Evolutionary conservation across 2,329 filamentous ascomycete species (phyloP).

Genomic region (Didymella pinodella): DNA sequence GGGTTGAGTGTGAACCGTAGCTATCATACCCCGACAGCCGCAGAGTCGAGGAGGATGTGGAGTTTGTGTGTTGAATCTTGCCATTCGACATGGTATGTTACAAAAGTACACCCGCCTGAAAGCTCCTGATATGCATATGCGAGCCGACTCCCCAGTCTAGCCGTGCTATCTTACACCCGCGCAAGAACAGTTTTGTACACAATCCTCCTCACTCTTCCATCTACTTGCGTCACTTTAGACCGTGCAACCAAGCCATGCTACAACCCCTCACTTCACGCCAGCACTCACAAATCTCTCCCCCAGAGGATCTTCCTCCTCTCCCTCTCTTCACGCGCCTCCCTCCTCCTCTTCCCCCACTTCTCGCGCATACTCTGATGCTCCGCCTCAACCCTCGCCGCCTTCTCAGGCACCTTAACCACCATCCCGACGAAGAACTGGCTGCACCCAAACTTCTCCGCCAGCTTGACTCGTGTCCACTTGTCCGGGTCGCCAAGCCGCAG

Average conservation of each 20-base stretch:
- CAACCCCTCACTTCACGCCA: not conserved
- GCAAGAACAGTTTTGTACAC: constrained; percentile 20
- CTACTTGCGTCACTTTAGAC: not conserved
- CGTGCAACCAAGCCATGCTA: not conserved
- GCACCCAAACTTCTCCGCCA: constrained; percentile 70
- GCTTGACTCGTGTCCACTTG: constrained; percentile 65
- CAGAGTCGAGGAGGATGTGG: not conserved
- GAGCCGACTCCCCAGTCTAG: not conserved
- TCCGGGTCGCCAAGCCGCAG: constrained; percentile 64
- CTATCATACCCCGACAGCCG: not conserved
- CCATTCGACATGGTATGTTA: constrained; percentile 19
- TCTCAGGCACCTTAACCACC: constrained; percentile 59
- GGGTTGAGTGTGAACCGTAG: not conserved
- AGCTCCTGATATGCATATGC: constrained; percentile 23
- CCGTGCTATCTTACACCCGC: constrained; percentile 21
- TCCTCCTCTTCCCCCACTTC: constrained; percentile 67
- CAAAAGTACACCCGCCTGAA: constrained; percentile 15
- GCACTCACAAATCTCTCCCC: constrained; percentile 62
- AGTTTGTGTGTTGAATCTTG: not conserved
- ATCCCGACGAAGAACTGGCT: constrained; percentile 68
- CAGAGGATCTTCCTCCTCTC: constrained; percentile 66
- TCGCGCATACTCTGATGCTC: constrained; percentile 63
- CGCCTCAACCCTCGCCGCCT: constrained; percentile 54
- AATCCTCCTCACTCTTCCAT: not conserved
- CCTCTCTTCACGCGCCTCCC: constrained; percentile 68